phyloP scores from a whole-genome alignment of 768 basidiomycete species.

The Russula sp. region DNA sequence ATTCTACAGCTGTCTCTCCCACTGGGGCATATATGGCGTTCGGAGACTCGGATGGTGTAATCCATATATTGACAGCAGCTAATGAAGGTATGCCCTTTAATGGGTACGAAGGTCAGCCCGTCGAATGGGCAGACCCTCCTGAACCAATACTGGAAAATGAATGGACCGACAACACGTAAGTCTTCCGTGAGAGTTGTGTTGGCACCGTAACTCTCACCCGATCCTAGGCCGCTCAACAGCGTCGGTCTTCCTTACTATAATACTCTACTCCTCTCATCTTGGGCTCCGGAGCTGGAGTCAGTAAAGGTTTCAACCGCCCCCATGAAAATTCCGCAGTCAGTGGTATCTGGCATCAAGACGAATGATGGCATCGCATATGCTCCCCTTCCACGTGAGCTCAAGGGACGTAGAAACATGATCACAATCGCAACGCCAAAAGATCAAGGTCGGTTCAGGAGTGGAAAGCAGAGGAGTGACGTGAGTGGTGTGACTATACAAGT shows the following conservation, averaged over 20 bases:
- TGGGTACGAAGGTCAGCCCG: conserved; percentile 79
- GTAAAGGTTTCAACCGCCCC: conserved; percentile 54
- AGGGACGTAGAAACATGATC: conserved; percentile 76
- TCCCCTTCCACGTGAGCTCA: conserved; percentile 74
- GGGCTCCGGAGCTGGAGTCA: conserved; percentile 49
- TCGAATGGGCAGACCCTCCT: conserved; percentile 77
- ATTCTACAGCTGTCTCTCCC: conserved; percentile 73
- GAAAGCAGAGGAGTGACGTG: conserved; percentile 50
- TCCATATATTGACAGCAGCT: conserved; percentile 74
- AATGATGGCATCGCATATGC: conserved; percentile 92
- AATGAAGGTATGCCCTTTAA: conserved; percentile 72
- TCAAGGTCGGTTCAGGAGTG: conserved; percentile 80
- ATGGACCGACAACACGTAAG: conserved; percentile 83
- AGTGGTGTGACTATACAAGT: conserved; percentile 19
- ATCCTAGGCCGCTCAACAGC: conserved; percentile 71
- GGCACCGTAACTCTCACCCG: background rate
- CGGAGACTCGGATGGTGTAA: conserved; percentile 76
- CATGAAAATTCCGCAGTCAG: conserved; percentile 68
- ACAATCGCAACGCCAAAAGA: conserved; percentile 43
- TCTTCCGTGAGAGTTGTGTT: background rate
- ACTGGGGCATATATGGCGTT: conserved; percentile 90
- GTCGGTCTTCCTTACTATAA: conserved; percentile 88
- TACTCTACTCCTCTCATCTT: conserved; percentile 61
- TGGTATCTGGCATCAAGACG: conserved; percentile 70
- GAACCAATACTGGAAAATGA: conserved; percentile 60